Evolutionary conservation across 2,329 filamentous ascomycete species (phyloP).

Genomic region (Botryotinia convoluta): DNA sequence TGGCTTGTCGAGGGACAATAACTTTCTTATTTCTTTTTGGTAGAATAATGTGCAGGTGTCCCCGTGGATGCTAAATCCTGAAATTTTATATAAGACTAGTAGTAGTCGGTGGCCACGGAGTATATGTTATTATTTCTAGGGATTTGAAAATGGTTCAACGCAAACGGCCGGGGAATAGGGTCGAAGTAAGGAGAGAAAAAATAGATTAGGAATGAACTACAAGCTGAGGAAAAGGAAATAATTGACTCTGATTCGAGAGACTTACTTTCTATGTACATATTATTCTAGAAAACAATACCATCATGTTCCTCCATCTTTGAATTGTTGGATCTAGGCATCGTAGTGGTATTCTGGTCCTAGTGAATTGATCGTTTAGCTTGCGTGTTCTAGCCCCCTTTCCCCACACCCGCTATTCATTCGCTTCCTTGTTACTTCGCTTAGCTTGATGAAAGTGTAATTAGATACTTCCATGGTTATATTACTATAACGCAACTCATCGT

Average conservation of each 20-base stretch:
- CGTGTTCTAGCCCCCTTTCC: background rate
- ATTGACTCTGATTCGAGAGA: background rate
- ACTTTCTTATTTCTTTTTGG: too few species aligned
- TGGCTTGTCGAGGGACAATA: too few species aligned
- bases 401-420: background rate
- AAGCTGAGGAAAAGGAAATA: background rate
- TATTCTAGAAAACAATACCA: background rate
- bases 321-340: fast-evolving
- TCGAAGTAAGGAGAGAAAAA: background rate
- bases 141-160: too few species aligned
- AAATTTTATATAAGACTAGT: too few species aligned
- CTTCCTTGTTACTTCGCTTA: too few species aligned
- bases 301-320: background rate
- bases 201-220: background rate
- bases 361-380: background rate
- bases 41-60: too few species aligned
- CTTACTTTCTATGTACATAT: background rate
- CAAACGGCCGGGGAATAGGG: too few species aligned
- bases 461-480: background rate
- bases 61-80: too few species aligned
- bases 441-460: background rate
- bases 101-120: too few species aligned
- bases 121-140: too few species aligned
- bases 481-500: background rate
- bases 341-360: background rate